These are phyloP conservation scores for Cotoneaster glaucophyllus DNA, from an alignment of 306 rosid genomes.

Conservation along the genomic window DNA sequence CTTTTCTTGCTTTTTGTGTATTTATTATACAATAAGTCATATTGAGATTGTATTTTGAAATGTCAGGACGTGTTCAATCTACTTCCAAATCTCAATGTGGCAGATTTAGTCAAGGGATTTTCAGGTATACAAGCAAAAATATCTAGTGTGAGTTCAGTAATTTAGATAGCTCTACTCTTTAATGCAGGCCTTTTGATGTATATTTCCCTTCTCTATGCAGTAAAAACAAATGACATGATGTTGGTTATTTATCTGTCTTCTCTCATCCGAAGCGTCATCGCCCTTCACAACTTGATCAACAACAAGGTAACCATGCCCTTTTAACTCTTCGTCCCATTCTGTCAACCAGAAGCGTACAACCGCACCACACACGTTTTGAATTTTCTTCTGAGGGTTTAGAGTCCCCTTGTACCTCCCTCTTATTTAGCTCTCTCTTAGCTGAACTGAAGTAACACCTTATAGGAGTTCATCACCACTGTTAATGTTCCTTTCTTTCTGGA, in stretches of 20 bases:
- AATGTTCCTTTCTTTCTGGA: not conserved
- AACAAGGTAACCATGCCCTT: constrained; percentile 37
- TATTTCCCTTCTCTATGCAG: constrained; percentile 27
- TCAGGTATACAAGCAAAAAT: constrained; percentile 25
- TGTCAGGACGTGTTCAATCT: constrained; percentile 56
- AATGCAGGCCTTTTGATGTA: not conserved
- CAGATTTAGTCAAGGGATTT: constrained; percentile 50
- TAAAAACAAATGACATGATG: constrained; percentile 65
- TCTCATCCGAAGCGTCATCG: constrained; percentile 56
- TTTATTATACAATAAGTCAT: no score
- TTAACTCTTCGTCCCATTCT: not conserved
- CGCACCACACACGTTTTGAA: not conserved
- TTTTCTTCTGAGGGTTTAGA: not conserved
- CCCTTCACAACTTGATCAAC: constrained; percentile 65
- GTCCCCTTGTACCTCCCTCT: not conserved
- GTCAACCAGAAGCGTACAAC: not conserved
- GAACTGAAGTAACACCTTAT: not conserved
- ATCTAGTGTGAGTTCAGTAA: not conserved
- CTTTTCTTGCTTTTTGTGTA: not conserved
- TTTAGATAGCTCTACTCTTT: not conserved
- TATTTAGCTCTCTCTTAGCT: not conserved
- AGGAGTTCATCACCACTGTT: not conserved
- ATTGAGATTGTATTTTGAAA: not conserved
- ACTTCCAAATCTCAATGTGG: constrained; percentile 51
- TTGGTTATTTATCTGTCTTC: constrained; percentile 55